phyloP scores from a whole-genome alignment of 352 stramenopile genomes.

The Peronosclerospora sorghi region DNA sequence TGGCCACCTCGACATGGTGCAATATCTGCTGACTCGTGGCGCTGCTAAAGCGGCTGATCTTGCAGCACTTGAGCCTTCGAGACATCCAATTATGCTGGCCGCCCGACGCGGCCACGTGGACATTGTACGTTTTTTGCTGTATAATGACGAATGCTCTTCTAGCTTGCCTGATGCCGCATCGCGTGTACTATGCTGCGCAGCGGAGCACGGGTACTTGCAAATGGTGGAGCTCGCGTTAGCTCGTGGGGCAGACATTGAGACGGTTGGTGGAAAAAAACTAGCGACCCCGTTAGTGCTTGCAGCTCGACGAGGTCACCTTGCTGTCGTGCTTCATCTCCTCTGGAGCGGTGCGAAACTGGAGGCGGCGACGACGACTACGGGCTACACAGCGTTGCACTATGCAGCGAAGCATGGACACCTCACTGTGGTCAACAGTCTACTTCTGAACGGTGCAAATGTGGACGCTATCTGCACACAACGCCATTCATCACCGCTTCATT shows the following conservation, averaged over 20 bases:
- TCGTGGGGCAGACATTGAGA: slow-evolving; percentile 28
- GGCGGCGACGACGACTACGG: slow-evolving; percentile 21
- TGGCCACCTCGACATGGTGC: slow-evolving; percentile 40
- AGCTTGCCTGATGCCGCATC: slow-evolving; percentile 29
- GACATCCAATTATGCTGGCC: slow-evolving; percentile 33
- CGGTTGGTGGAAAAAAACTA: slow-evolving; percentile 21
- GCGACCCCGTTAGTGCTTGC: slow-evolving; percentile 37
- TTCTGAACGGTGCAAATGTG: slow-evolving; percentile 41
- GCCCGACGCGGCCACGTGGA: slow-evolving; percentile 34
- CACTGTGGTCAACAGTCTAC: slow-evolving; percentile 42
- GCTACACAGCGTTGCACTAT: slow-evolving; percentile 43
- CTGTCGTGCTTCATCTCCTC: slow-evolving; percentile 37
- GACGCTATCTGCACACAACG: slow-evolving; percentile 28
- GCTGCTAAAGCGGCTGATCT: slow-evolving; percentile 13
- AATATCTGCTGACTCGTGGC: slow-evolving; percentile 24
- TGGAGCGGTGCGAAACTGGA: slow-evolving; percentile 37
- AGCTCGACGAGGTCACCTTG: slow-evolving; percentile 31
- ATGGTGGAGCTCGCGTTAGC: slow-evolving; percentile 39
- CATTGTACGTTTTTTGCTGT: slow-evolving; percentile 33
- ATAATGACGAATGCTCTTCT: slow-evolving; percentile 19
- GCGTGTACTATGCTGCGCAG: slow-evolving; percentile 29
- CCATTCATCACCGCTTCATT: slow-evolving; percentile 29
- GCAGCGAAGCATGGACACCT: slow-evolving; percentile 39
- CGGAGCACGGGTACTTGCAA: slow-evolving; percentile 38
- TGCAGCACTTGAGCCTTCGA: slow-evolving; percentile 15